Evolutionary conservation across 768 basidiomycete species (phyloP).

Genomic region (Royoungia palumana): DNA sequence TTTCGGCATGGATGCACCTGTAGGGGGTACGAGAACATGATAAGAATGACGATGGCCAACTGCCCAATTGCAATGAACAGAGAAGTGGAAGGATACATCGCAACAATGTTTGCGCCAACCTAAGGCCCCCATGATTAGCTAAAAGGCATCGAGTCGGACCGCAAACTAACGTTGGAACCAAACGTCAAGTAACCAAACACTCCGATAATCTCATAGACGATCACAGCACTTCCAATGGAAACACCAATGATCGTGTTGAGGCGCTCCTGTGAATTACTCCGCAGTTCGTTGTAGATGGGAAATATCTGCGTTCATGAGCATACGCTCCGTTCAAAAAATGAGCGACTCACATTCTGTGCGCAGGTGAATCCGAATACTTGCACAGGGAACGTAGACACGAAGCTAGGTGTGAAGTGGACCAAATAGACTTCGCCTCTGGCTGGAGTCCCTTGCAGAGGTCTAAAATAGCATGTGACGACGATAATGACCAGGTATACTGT

Average conservation of each 20-base stretch:
- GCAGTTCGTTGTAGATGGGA: conserved; percentile 90
- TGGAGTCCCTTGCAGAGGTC: conserved; percentile 63
- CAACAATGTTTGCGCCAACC: conserved; percentile 92
- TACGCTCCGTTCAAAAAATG: conserved; percentile 1
- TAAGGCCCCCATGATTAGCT: conserved; percentile 25
- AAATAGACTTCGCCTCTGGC: conserved; percentile 64
- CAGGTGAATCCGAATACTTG: conserved; percentile 94
- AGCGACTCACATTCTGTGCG: conserved; percentile 74
- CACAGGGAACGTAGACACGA: conserved; percentile 86
- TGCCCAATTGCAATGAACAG: conserved; percentile 92
- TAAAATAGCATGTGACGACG: conserved; percentile 77
- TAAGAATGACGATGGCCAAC: conserved; percentile 85
- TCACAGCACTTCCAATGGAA: conserved; percentile 79
- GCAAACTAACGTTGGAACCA: conserved; percentile 66
- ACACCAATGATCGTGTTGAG: conserved; percentile 87
- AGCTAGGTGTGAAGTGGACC: conserved; percentile 72
- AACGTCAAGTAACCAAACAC: conserved; percentile 92
- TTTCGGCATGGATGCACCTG: conserved; percentile 94
- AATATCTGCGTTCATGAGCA: conserved; percentile 58
- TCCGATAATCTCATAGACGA: conserved; percentile 87
- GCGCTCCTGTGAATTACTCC: conserved; percentile 70
- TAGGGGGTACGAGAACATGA: conserved; percentile 90
- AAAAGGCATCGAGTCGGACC: neutral
- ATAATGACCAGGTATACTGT: conserved; percentile 75
- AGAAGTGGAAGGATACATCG: conserved; percentile 90